Base-by-base conservation (phyloP, 108 stramenopile species). In the Nitzschia putrida region DNA sequence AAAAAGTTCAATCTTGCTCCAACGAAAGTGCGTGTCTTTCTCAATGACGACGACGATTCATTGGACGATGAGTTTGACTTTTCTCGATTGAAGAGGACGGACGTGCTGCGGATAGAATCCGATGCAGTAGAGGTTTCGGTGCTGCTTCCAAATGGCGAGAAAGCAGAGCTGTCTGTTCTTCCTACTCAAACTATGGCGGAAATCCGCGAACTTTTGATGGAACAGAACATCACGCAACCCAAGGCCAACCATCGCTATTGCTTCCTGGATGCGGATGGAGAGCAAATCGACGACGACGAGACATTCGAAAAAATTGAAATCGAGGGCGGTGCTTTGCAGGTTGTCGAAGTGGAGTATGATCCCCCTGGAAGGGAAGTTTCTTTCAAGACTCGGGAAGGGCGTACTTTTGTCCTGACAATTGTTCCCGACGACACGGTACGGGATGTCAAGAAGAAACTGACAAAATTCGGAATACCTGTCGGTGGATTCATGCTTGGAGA, bases 141-240 rank as follows among this genome's bases (percentile, higher is more conserved):
- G 14, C 3, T 24, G 23, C 24, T 24, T 49, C 29, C 53, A 16
- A 42, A 76, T 8, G 75, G 75, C 0, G 47, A 49, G 47, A 16
- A 18, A 18, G 47, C 47, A 6, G 43, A 57, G 21, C 29, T 74
- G n/a, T 18, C 54, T 5, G 13, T 67, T 16, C 25, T 74, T 16
- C 73, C 73, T 13, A 49, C 72, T 8, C 44, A 47, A 39, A 65
- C 72, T 34, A 61, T 63, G 24, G 21, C 16, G 16, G 64, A 73
- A 26, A 47, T 65, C n/a, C 24, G 49, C 14, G 72, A 73, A 21
- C 20, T 61, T 11, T 50, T 65, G 9, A 37, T 51, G 38, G 54
- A 57, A 45, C 11, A 56, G 26, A 24, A 38, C 12, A 38, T 16
- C 25, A 37, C 12, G 13, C 21, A 26, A 20, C 59, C 59, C 4